Percentiles rank a stretch among this genome's conserved stretches.
These are phyloP conservation scores for Termitomyces titanicus DNA, from an alignment of 768 basidiomycete species.

Conservation along the genomic window DNA sequence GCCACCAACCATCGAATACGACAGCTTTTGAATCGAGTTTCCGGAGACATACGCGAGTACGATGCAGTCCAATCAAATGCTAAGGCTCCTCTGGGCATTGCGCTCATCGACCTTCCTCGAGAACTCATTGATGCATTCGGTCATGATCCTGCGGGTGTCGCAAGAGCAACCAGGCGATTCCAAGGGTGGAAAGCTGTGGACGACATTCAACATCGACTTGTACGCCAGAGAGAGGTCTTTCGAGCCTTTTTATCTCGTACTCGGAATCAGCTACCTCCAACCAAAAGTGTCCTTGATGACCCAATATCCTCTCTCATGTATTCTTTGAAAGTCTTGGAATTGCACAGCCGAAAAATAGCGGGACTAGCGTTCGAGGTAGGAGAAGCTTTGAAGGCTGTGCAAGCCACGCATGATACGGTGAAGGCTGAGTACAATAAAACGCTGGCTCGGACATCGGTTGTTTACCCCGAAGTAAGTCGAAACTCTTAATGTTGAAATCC, in stretches of 20 bases:
- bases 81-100: constrained; percentile 42
- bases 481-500: not conserved
- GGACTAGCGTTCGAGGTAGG: constrained; percentile 46
- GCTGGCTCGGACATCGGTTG: constrained; percentile 63
- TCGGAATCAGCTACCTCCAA: constrained; percentile 15
- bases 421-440: constrained; percentile 67
- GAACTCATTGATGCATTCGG: constrained; percentile 72
- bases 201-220: constrained; percentile 63
- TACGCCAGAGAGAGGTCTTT: constrained; percentile 56
- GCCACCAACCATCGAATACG: constrained; percentile 66
- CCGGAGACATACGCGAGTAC: constrained; percentile 60
- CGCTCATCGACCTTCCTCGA: constrained; percentile 48
- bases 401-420: constrained; percentile 48
- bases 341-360: constrained; percentile 39
- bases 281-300: constrained; percentile 47
- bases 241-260: constrained; percentile 37
- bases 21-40: constrained; percentile 64
- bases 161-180: constrained; percentile 55
- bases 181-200: constrained; percentile 73
- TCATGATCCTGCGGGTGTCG: constrained; percentile 77
- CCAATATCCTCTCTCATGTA: constrained; percentile 49
- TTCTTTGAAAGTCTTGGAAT: constrained; percentile 48
- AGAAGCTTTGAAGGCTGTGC: constrained; percentile 48
- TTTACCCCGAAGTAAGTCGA: constrained; percentile 68
- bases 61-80: constrained; percentile 55